Evolutionary conservation across 306 rosid genomes (phyloP).

Genomic region (Quercus gilva): DNA sequence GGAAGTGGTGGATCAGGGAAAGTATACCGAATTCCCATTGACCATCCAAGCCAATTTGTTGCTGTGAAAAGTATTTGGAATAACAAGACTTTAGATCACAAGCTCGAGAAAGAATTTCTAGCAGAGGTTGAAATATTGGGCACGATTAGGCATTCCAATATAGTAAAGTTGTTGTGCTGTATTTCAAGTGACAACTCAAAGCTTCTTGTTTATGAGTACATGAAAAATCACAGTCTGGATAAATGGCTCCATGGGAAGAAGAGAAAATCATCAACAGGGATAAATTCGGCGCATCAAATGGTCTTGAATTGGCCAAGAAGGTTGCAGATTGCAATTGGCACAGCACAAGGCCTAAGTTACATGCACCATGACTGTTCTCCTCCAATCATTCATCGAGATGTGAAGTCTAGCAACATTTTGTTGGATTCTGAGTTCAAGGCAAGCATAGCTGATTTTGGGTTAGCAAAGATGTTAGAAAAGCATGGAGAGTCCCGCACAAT

Average conservation of each 20-base stretch:
- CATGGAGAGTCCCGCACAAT: constrained; percentile 47
- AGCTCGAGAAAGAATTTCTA: constrained; percentile 58
- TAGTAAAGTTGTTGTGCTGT: constrained; percentile 83
- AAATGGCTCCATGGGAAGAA: constrained; percentile 67
- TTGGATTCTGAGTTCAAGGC: constrained; percentile 75
- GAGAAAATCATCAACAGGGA: constrained; percentile 28
- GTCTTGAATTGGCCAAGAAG: constrained; percentile 76
- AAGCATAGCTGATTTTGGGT: constrained; percentile 85
- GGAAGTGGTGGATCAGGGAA: constrained; percentile 91
- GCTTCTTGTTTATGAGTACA: constrained; percentile 86
- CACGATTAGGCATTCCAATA: constrained; percentile 69
- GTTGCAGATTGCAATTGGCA: constrained; percentile 70
- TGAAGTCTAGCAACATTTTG: constrained; percentile 88
- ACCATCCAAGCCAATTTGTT: constrained; percentile 43
- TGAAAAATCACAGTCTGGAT: constrained; percentile 77
- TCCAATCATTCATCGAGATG: constrained; percentile 75
- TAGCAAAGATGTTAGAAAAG: constrained; percentile 66
- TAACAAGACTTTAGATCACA: constrained; percentile 37
- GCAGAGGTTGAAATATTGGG: constrained; percentile 77
- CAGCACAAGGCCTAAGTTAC: constrained; percentile 83
- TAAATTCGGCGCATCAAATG: constrained; percentile 19
- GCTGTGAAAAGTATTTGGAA: constrained; percentile 80
- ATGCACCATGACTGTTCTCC: constrained; percentile 87
- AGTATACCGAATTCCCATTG: constrained; percentile 61
- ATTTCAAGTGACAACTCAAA: constrained; percentile 64